These are phyloP conservation scores for Plasmopara muralis DNA, from an alignment of 352 stramenopile species.

Conservation along the genomic window DNA sequence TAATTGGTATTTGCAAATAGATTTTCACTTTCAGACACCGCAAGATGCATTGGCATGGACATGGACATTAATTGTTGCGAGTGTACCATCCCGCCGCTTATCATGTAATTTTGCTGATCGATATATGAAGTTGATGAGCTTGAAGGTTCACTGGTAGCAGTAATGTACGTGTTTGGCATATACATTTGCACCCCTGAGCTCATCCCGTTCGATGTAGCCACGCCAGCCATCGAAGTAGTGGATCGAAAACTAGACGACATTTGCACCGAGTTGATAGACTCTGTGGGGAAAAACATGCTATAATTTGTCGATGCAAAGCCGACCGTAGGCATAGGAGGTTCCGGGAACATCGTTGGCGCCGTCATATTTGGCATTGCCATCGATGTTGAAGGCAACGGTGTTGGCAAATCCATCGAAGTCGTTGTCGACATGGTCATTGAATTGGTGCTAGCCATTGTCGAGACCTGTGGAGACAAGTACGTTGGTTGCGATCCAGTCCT, in stretches of 20 bases:
- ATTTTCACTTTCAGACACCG: constrained; percentile 11
- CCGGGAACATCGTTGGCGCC: constrained; percentile 33
- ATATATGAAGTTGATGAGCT: constrained; percentile 29
- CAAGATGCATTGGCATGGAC: constrained; percentile 30
- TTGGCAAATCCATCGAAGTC: constrained; percentile 3
- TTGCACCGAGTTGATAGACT: constrained; percentile 23
- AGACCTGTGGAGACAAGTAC: constrained; percentile 11
- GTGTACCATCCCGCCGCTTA: constrained; percentile 45
- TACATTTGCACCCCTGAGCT: constrained; percentile 28
- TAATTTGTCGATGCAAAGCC: constrained; percentile 20
- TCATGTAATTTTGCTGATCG: constrained; percentile 45
- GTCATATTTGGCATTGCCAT: constrained; percentile 24
- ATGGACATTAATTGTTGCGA: constrained; percentile 40
- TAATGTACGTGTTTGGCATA: constrained; percentile 37
- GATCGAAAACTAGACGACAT: constrained; percentile 18
- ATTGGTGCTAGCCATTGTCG: constrained; percentile 11
- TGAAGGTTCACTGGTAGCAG: constrained; percentile 13
- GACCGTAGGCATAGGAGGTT: constrained; percentile 33
- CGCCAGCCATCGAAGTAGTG: constrained; percentile 23
- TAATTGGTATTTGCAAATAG: constrained; percentile 49
- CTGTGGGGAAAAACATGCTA: constrained; percentile 33
- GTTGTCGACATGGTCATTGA: constrained; percentile 10
- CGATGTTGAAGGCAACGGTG: constrained; percentile 7
- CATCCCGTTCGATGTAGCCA: constrained; percentile 27
- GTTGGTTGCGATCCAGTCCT: constrained; percentile 4